Evolutionary conservation across 192 early-diverging fungal species (phyloP).

Genomic region (Chytriomyces confervae): DNA sequence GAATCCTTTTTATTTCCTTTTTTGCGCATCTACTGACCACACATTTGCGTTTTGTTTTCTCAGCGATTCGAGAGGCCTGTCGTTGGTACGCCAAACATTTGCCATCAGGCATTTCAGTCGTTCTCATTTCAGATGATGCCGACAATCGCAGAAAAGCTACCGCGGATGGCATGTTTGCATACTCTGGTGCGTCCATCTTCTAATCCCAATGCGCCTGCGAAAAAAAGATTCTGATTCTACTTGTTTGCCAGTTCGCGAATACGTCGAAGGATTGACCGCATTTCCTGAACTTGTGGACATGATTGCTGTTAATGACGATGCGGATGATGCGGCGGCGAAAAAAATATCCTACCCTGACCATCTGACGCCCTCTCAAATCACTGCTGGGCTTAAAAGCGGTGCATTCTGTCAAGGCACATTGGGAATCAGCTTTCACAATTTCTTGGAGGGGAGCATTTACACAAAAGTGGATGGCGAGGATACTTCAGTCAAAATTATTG

Average conservation of each 20-base stretch:
- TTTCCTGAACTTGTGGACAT: conserved; percentile 92
- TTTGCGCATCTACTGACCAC: neutral
- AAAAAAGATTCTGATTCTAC: neutral
- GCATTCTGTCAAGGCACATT: conserved; percentile 82
- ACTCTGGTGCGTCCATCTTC: conserved; percentile 56
- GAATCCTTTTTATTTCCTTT: neutral
- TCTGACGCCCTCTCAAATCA: conserved; percentile 74
- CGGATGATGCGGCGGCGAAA: conserved; percentile 59
- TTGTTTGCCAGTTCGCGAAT: conserved; percentile 66
- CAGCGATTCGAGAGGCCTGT: conserved; percentile 84
- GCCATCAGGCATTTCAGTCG: conserved; percentile 45
- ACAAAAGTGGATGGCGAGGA: conserved; percentile 78
- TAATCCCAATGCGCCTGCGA: neutral
- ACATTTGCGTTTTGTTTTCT: neutral
- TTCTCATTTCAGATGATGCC: conserved; percentile 89
- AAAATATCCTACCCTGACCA: conserved; percentile 77
- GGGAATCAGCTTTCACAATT: conserved; percentile 85
- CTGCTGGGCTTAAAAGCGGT: conserved; percentile 83
- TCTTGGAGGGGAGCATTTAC: conserved; percentile 82
- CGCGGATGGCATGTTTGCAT: conserved; percentile 68
- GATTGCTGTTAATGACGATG: conserved; percentile 64
- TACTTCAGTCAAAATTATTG: conserved; percentile 76
- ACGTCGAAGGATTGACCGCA: conserved; percentile 73
- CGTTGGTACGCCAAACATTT: conserved; percentile 87
- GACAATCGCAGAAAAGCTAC: conserved; percentile 78